Evolutionary conservation across 1,284 basidiomycete species (phyloP), one percentile per base, ranked within the genome.

Genomic region (Ganoderma sinense): DNA sequence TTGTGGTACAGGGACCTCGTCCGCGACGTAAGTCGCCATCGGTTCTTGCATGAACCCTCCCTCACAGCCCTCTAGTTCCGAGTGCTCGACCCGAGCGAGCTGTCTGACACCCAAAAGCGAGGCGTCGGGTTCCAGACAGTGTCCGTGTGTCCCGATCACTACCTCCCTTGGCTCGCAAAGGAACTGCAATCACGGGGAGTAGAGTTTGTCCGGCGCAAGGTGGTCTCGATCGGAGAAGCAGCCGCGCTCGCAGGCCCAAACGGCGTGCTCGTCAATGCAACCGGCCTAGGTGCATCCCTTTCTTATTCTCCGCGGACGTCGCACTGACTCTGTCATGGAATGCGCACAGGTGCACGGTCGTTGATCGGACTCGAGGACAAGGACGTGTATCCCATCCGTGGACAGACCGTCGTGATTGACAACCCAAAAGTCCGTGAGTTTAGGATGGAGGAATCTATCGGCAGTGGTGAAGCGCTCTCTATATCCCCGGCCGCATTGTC

Each of bases 341-440:
- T 26, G 11, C 14, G 5, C 13, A 29, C 88, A 76, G 93, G 93
- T 14, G 89, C 94, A 13, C 84, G 89, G 14, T 87, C 87, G 20
- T 84, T 97, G 14, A 88, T 93, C n/a, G 95, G 94, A 4, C 90
- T 97, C 2, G 89, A 94, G 73, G 93, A 96, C 77, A 83, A 84
- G 65, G 81, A 82, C 20, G 86, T 96, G 29, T 90, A 89, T 77
- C 96, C 96, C 0, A 88, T 96, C 65, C 87, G 95, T 55, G 97
- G 97, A 0, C 97, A 98, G 81, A 97, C 94, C 0, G 89, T 96
- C 11, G 81, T 95, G 33, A 84, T 95, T 16, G 82, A 88, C 65
- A 93, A 94, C 0, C 95, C 95, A 1, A 88, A 79, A 36, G 76
- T 87, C 67, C 81, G 82, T 43, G 83, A 87, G 66, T 84, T 79